Conservation (phyloP, 2,329 filamentous ascomycete species). For the Sporothrix sp. region DNA sequence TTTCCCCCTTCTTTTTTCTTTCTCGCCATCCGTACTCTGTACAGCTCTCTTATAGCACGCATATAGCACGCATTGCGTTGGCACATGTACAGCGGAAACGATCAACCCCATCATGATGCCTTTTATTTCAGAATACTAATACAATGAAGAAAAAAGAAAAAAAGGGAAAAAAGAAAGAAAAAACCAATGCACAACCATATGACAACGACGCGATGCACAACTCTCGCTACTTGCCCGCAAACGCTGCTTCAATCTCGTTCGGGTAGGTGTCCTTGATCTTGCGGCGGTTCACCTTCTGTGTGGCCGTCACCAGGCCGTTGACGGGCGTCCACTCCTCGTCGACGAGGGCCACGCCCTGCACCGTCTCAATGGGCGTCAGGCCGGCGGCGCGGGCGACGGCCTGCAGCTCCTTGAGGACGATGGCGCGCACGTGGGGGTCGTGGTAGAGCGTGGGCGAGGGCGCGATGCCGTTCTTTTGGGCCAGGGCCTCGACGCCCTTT, state of each 20-base stretch:
- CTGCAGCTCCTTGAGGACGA: slow-evolving; percentile 59
- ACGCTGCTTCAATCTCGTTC: slow-evolving; percentile 39
- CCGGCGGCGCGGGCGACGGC: slow-evolving; percentile 54
- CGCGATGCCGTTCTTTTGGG: slow-evolving; percentile 47
- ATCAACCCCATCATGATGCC: no score
- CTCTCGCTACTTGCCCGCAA: slow-evolving; percentile 20
- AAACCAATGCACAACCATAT: no score
- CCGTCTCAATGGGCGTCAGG: slow-evolving; percentile 60
- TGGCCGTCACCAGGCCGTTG: slow-evolving; percentile 56
- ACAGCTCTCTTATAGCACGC: not conserved
- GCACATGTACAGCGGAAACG: no score
- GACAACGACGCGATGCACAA: no score
- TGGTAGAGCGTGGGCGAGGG: slow-evolving; percentile 45
- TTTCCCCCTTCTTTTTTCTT: not conserved
- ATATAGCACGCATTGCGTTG: not conserved
- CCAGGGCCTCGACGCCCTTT: slow-evolving; percentile 50
- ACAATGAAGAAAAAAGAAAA: not conserved
- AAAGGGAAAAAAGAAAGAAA: not conserved
- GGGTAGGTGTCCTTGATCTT: slow-evolving; percentile 41
- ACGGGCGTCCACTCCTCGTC: slow-evolving; percentile 84
- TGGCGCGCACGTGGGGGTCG: slow-evolving; percentile 52
- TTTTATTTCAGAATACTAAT: no score
- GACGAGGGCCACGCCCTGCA: slow-evolving; percentile 65
- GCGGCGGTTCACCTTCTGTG: slow-evolving; percentile 50
- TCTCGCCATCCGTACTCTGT: not conserved